Evolutionary conservation across 495 filamentous ascomycete species (phyloP).

Genomic region (Trichoderma gamsii): DNA sequence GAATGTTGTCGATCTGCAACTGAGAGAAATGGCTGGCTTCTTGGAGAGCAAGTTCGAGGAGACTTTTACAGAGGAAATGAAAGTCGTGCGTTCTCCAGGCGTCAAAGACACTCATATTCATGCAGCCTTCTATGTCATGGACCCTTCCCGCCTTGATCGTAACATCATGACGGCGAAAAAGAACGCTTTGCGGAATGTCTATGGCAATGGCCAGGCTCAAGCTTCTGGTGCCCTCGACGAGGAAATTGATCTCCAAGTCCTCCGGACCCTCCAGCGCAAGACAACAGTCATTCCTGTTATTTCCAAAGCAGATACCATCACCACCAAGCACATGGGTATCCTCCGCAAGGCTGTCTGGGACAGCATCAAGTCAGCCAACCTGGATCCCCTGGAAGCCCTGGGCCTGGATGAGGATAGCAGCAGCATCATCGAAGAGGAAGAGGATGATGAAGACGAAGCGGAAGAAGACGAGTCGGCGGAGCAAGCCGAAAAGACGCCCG

Average conservation of each 20-base stretch:
- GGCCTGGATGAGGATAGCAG: constrained; percentile 66
- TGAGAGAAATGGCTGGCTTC: constrained; percentile 85
- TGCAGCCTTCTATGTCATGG: constrained; percentile 87
- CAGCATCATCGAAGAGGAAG: constrained; percentile 46
- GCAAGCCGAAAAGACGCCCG: constrained; percentile 28
- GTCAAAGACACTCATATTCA: constrained; percentile 96
- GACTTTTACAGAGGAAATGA: constrained; percentile 95
- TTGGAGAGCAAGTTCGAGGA: constrained; percentile 98
- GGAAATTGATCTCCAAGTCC: constrained; percentile 82
- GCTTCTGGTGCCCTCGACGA: constrained; percentile 72
- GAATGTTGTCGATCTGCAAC: constrained; percentile 86
- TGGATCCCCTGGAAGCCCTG: constrained; percentile 84
- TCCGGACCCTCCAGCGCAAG: constrained; percentile 85
- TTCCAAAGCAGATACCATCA: constrained; percentile 95
- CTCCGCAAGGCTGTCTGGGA: constrained; percentile 88
- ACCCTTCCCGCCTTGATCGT: constrained; percentile 77
- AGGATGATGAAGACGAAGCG: constrained; percentile 28
- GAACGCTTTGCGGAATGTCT: constrained; percentile 45
- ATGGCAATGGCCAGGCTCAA: constrained; percentile 39
- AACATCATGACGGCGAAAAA: constrained; percentile 67
- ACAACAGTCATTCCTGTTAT: constrained; percentile 95
- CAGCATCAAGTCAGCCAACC: constrained; percentile 74
- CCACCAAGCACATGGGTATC: constrained; percentile 83
- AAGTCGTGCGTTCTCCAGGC: constrained; percentile 87
- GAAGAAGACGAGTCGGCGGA: constrained; percentile 22